Percentiles rank a stretch among this genome's conserved stretches.
Conservation (phyloP, 2,329 filamentous ascomycete species). For the Epichloe baconii region DNA sequence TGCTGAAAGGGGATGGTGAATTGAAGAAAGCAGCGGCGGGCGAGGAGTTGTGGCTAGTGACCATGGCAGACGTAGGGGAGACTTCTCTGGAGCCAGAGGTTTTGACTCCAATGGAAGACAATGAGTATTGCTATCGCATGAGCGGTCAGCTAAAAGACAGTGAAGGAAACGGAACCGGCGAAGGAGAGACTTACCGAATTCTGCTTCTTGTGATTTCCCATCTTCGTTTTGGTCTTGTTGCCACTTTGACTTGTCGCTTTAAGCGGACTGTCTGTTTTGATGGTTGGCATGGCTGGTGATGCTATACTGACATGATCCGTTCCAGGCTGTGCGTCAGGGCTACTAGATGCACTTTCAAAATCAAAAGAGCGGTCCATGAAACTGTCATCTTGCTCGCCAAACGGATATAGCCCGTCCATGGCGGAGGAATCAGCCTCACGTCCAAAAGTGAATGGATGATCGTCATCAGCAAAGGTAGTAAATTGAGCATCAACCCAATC, state of each 20-base stretch:
- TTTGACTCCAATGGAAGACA: conserved; percentile 34
- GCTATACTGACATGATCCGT: conserved; percentile 21
- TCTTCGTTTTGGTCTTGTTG: conserved; percentile 10
- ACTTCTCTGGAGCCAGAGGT: conserved; percentile 36
- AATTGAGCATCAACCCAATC: conserved; percentile 29
- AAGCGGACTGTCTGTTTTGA: conserved; percentile 21
- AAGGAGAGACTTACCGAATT: conserved; percentile 25
- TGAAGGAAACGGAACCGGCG: background rate
- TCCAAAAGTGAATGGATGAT: conserved; percentile 23
- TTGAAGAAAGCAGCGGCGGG: conserved; percentile 32
- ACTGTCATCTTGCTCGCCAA: conserved; percentile 25
- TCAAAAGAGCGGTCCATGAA: conserved; percentile 39
- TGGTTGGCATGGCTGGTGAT: conserved; percentile 29
- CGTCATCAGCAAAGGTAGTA: conserved; percentile 25
- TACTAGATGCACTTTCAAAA: conserved; percentile 46
- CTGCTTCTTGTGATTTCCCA: conserved; percentile 23
- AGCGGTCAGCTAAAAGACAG: conserved; percentile 14
- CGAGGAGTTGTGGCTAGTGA: conserved; percentile 39
- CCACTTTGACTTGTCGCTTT: conserved; percentile 13
- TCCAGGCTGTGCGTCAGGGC: conserved; percentile 28
- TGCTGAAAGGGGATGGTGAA: conserved; percentile 32
- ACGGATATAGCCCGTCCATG: conserved; percentile 19
- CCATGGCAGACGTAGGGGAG: conserved; percentile 39
- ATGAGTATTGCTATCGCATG: conserved; percentile 33
- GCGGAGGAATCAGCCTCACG: conserved; percentile 13